Evolutionary conservation across 2,329 filamentous ascomycete species (phyloP).

Genomic region (Colletotrichum camelliae): DNA sequence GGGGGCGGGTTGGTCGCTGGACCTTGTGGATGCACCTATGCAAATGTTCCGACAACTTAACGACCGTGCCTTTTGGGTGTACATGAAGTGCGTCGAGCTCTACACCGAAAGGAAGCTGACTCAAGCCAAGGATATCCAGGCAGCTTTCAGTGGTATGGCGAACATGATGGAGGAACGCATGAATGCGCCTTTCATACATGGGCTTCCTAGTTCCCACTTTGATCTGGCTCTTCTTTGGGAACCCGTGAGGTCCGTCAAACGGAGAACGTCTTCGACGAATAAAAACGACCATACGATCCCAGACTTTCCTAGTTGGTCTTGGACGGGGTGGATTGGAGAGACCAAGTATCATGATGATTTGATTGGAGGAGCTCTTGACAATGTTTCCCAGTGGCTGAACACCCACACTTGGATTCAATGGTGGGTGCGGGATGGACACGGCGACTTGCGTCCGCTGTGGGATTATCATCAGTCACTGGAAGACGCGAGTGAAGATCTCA

Average conservation of each 20-base stretch:
- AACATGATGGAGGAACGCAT: slow-evolving; percentile 29
- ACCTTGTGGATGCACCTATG: slow-evolving; percentile 31
- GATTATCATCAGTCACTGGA: neutral
- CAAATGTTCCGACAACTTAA: slow-evolving; percentile 30
- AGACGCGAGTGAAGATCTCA: neutral
- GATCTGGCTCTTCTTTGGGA: slow-evolving; percentile 40
- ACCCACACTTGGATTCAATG: slow-evolving; percentile 40
- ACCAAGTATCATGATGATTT: slow-evolving; percentile 25
- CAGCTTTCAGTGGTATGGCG: slow-evolving; percentile 36
- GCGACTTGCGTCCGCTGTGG: slow-evolving; percentile 34
- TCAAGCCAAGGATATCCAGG: slow-evolving; percentile 31
- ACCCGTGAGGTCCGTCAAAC: neutral
- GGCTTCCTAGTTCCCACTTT: slow-evolving; percentile 37
- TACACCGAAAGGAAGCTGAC: slow-evolving; percentile 33
- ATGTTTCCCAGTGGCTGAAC: slow-evolving; percentile 37
- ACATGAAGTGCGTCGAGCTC: slow-evolving; percentile 32
- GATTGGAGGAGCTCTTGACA: slow-evolving; percentile 27
- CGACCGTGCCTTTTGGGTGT: slow-evolving; percentile 31
- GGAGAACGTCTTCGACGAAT: neutral
- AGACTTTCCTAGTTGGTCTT: slow-evolving; percentile 40
- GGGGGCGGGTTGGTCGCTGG: slow-evolving; percentile 32
- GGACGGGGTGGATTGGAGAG: slow-evolving; percentile 35
- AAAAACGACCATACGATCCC: neutral
- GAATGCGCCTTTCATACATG: slow-evolving; percentile 30
- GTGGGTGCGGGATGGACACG: slow-evolving; percentile 36